These are phyloP conservation scores for Pichia terricola DNA, from an alignment of 1,139 yeast genomes.

Conservation along the genomic window DNA sequence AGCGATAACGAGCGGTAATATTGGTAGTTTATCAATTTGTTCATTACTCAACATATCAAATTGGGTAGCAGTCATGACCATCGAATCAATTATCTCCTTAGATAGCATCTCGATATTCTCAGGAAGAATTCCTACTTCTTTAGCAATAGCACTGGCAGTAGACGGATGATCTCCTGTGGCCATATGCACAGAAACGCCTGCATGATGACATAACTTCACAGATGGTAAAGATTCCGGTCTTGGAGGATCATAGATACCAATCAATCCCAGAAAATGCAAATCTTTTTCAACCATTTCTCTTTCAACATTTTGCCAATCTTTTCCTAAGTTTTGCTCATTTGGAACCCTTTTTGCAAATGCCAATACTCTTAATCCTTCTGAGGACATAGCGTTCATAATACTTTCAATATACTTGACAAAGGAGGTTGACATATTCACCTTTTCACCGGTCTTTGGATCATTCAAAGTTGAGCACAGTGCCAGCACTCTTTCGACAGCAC, in stretches of 20 bases:
- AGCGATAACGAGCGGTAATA: conserved; percentile 70
- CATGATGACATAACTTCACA: conserved; percentile 59
- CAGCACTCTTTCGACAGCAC: conserved; percentile 70
- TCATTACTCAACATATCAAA: conserved; percentile 58
- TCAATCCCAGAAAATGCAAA: conserved; percentile 55
- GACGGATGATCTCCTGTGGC: conserved; percentile 81
- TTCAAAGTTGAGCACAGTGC: conserved; percentile 51
- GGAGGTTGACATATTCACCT: conserved; percentile 32
- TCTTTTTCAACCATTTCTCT: conserved; percentile 48
- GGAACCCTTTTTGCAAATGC: conserved; percentile 49
- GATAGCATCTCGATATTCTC: conserved; percentile 55
- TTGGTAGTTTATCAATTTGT: conserved; percentile 59
- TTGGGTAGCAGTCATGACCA: conserved; percentile 71
- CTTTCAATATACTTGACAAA: conserved; percentile 37
- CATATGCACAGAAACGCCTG: conserved; percentile 80
- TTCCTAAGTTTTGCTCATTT: conserved; percentile 14
- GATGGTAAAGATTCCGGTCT: conserved; percentile 62
- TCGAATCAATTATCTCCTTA: conserved; percentile 48
- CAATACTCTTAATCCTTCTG: conserved; percentile 65
- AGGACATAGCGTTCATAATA: conserved; percentile 54
- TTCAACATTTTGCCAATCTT: conserved; percentile 26
- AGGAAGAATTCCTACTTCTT: conserved; percentile 79
- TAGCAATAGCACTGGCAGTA: conserved; percentile 75
- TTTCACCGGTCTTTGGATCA: conserved; percentile 28
- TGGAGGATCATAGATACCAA: conserved; percentile 82